A percentile compares a stretch with the other conserved stretches of the same genome.
These are phyloP conservation scores for maize (Zea mays) DNA, from an alignment of 176 grass and related monocot species.

Conservation along the genomic window Zm-B73-REFERENCE-NAM-5.0 NC_050100.1:209900501-209901000, in stretches of 20 bases:
- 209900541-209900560: too few relatives aligned
- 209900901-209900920: background rate
- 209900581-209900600: too few relatives aligned
- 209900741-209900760: background rate
- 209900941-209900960: conserved; percentile 11
- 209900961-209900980: background rate
- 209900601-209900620: too few relatives aligned
- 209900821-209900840: background rate
- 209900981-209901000: background rate
- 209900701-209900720: background rate
- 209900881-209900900: conserved; percentile 18
- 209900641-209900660: background rate
- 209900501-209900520: too few relatives aligned
- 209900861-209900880: conserved; percentile 8
- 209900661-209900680: background rate
- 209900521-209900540: too few relatives aligned
- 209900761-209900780: conserved; percentile 31
- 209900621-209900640: too few relatives aligned
- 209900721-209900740: background rate
- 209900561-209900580: too few relatives aligned
- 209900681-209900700: background rate
- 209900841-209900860: background rate
- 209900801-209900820: background rate
- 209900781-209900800: background rate
- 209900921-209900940: conserved; percentile 29